Conservation (phyloP, 75 land plant genomes). For the Picea glauca region DNA sequence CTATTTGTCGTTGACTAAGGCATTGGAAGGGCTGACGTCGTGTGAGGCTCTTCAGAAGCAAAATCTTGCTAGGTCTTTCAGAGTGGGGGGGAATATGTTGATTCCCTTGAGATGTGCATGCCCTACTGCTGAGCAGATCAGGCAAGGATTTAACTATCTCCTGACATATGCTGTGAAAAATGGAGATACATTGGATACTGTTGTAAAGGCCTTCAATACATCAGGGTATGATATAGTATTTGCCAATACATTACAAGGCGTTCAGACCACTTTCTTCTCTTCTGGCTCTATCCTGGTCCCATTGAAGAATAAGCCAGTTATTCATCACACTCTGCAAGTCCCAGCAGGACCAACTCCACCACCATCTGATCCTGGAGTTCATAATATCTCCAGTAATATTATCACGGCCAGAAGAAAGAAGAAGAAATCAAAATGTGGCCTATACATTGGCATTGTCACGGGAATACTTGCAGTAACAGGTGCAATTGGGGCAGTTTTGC, state of each 20-base stretch:
- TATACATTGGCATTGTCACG: not conserved
- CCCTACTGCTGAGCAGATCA: slow-evolving; percentile 27
- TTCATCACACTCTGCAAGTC: not conserved
- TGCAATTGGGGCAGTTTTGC: not conserved
- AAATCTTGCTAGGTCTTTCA: slow-evolving; percentile 17
- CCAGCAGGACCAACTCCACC: slow-evolving; percentile 7
- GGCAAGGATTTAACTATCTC: slow-evolving; percentile 14
- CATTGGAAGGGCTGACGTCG: slow-evolving; percentile 14
- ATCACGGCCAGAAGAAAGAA: not conserved
- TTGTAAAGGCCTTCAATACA: slow-evolving; percentile 14
- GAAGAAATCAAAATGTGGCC: not conserved
- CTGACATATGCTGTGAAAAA: slow-evolving; percentile 23
- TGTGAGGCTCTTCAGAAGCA: slow-evolving; percentile 26
- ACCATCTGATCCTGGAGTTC: not conserved
- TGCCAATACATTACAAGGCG: slow-evolving; percentile 13
- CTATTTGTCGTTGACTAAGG: slow-evolving; percentile 21
- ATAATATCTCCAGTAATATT: no score
- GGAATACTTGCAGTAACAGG: not conserved
- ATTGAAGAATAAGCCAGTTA: slow-evolving; percentile 23
- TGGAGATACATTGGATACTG: slow-evolving; percentile 13
- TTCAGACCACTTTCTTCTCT: not conserved
- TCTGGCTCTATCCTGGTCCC: slow-evolving; percentile 56
- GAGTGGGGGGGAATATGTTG: slow-evolving; percentile 4
- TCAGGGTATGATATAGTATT: slow-evolving; percentile 2
- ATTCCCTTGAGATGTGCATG: slow-evolving; percentile 44